These are phyloP conservation scores for Boletus subparvulus DNA, from an alignment of 768 basidiomycete species.

Conservation along the genomic window DNA sequence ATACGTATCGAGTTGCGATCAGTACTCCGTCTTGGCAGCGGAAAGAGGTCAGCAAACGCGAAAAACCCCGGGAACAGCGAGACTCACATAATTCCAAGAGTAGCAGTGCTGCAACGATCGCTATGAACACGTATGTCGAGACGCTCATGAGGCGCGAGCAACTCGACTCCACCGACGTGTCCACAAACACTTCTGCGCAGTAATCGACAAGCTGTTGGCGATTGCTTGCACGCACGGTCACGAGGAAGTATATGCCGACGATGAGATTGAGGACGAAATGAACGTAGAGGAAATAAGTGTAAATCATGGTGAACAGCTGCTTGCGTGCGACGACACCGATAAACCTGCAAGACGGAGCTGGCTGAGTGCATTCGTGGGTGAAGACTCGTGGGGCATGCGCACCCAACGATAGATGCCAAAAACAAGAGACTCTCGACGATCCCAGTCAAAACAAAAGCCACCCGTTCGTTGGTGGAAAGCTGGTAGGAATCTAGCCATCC, in stretches of 20 bases:
- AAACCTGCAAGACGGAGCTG: constrained; percentile 40
- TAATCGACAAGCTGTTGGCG: constrained; percentile 40
- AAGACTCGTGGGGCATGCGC: not conserved
- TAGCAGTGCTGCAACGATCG: constrained; percentile 44
- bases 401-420: constrained; percentile 58
- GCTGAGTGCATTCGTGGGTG: not conserved
- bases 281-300: constrained; percentile 55
- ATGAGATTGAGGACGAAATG: constrained; percentile 57
- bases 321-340: constrained; percentile 64
- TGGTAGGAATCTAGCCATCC: constrained; percentile 35
- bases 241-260: constrained; percentile 52
- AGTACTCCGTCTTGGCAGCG: constrained; percentile 47
- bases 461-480: constrained; percentile 30
- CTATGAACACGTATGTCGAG: constrained; percentile 47
- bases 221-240: constrained; percentile 46
- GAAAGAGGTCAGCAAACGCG: constrained; percentile 4
- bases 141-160: constrained; percentile 45
- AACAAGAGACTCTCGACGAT: constrained; percentile 55
- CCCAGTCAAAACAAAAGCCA: constrained; percentile 49
- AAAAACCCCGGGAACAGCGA: not conserved
- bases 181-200: constrained; percentile 46
- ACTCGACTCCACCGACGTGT: constrained; percentile 41
- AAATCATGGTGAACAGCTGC: constrained; percentile 56
- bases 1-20: constrained; percentile 53
- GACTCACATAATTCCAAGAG: constrained; percentile 58